Conservation (phyloP, 805 yeast genomes). For the Saccharomycopsis fodiens region DNA sequence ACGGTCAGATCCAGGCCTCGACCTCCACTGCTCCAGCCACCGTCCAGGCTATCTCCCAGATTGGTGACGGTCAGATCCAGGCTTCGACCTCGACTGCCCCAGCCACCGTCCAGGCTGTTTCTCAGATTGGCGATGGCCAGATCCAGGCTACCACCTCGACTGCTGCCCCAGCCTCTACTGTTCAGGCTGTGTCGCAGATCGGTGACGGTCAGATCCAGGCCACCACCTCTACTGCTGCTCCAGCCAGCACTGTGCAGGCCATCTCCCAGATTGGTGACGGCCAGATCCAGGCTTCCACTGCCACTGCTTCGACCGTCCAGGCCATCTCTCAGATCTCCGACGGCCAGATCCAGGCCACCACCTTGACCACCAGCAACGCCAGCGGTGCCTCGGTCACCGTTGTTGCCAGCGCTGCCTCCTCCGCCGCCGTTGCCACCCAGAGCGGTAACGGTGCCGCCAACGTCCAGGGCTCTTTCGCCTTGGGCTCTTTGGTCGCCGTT, state of each 20-base stretch:
- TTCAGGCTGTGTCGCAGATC: conserved; percentile 22
- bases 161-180: conserved; percentile 23
- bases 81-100: conserved; percentile 24
- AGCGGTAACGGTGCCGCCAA: conserved; percentile 9
- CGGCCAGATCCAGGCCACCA: conserved; percentile 28
- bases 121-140: conserved; percentile 38
- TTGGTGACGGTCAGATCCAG: conserved; percentile 35
- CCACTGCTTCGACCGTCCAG: conserved; percentile 21
- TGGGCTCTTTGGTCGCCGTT: background rate
- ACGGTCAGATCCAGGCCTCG: conserved; percentile 9
- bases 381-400: conserved; percentile 21
- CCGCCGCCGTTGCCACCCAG: conserved; percentile 13
- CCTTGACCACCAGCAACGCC: conserved; percentile 20
- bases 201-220: conserved; percentile 15
- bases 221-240: conserved; percentile 25
- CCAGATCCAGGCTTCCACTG: conserved; percentile 27
- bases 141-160: conserved; percentile 28
- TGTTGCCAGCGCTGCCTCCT: conserved; percentile 17
- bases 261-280: conserved; percentile 28
- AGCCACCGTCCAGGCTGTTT: conserved; percentile 29
- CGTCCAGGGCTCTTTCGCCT: background rate
- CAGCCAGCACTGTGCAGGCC: conserved; percentile 22
- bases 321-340: conserved; percentile 26
- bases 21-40: conserved; percentile 21
- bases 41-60: conserved; percentile 28